Percentiles rank a stretch among this genome's conserved stretches.
Conservation (phyloP, 352 stramenopile species). For the Globisporangium abappressorium region DNA sequence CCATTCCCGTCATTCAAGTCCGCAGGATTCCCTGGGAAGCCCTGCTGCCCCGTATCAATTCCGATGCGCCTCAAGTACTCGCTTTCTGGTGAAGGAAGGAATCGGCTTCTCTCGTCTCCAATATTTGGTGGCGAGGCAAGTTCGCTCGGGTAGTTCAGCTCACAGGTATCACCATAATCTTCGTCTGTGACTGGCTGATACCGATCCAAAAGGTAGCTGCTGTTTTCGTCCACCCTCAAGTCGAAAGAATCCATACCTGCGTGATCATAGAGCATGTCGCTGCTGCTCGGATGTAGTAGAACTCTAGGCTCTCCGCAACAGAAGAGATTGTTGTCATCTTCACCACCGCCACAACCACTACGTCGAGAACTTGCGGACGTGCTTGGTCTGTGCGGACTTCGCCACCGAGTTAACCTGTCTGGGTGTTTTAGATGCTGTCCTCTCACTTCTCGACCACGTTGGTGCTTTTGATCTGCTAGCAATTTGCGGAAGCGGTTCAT, state of each 20-base stretch:
- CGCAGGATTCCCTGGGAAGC: neutral
- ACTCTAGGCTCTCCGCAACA: neutral
- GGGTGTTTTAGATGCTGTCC: neutral
- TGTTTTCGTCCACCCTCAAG: neutral
- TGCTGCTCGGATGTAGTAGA: neutral
- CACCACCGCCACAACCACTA: neutral
- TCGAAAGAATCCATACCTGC: neutral
- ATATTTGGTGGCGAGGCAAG: constrained; percentile 10
- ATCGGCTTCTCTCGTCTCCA: neutral
- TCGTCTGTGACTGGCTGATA: neutral
- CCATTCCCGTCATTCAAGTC: neutral
- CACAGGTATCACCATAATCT: too few relatives aligned
- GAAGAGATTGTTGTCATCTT: constrained; percentile 1
- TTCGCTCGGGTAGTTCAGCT: neutral
- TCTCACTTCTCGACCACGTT: neutral
- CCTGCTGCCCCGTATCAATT: neutral
- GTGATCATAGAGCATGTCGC: neutral
- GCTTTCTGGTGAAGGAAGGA: neutral
- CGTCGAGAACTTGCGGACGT: neutral
- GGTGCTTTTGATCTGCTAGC: constrained; percentile 27
- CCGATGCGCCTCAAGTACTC: neutral
- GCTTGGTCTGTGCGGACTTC: neutral
- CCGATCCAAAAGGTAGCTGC: neutral
- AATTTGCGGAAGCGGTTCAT: constrained; percentile 45
- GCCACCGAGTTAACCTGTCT: neutral